phyloP scores from a whole-genome alignment of 352 stramenopile genomes.

The Globisporangium yorkense region DNA sequence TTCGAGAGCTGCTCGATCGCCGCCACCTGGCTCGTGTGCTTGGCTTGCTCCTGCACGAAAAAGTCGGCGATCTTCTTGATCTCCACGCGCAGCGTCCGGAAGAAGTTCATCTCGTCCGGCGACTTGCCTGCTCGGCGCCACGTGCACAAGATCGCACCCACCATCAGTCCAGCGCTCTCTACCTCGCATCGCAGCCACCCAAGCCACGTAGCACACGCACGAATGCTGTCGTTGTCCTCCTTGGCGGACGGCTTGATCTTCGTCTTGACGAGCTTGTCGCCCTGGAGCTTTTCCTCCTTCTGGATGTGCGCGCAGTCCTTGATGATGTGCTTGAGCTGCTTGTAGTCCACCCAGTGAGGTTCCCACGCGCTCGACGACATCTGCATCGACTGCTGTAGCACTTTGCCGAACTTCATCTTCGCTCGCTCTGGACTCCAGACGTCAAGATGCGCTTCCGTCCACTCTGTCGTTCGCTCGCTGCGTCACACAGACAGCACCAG shows the following conservation, averaged over 20 bases:
- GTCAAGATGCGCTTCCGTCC: background rate
- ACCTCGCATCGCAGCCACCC: too few relatives aligned
- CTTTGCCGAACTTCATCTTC: slow-evolving; percentile 86
- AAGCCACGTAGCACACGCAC: slow-evolving; percentile 27
- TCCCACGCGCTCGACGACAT: slow-evolving; percentile 76
- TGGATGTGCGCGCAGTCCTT: slow-evolving; percentile 87
- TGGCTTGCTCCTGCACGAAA: slow-evolving; percentile 77
- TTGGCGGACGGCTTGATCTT: slow-evolving; percentile 77
- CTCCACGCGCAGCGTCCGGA: slow-evolving; percentile 74
- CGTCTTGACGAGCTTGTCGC: slow-evolving; percentile 63
- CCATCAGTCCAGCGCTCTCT: background rate
- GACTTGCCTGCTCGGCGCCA: slow-evolving; percentile 49
- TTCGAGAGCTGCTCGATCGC: slow-evolving; percentile 65
- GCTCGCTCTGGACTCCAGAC: background rate
- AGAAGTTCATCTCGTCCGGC: slow-evolving; percentile 86
- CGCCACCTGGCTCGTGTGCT: slow-evolving; percentile 55
- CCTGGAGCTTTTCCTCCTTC: slow-evolving; percentile 82
- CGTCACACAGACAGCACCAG: background rate
- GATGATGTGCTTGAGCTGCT: slow-evolving; percentile 87
- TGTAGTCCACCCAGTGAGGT: slow-evolving; percentile 83
- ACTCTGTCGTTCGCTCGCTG: background rate
- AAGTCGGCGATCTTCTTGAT: slow-evolving; percentile 86
- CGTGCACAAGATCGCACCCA: background rate
- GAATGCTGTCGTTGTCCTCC: slow-evolving; percentile 85
- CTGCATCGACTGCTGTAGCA: slow-evolving; percentile 83